Evolutionary conservation across 495 filamentous ascomycete species (phyloP).

Genomic region (Tuber brumale): DNA sequence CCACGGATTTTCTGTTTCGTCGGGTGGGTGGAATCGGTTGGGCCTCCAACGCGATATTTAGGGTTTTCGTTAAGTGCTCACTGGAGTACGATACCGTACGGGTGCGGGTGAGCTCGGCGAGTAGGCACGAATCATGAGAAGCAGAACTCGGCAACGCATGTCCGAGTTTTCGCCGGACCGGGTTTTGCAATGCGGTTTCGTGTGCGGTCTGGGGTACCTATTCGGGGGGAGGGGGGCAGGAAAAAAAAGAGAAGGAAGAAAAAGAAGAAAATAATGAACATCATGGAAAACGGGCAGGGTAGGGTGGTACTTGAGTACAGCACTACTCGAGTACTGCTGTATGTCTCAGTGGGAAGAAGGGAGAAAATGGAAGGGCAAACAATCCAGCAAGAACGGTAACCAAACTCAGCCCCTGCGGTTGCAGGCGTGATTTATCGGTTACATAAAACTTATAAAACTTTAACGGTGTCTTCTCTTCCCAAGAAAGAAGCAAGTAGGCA

Average conservation of each 20-base stretch:
- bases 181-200: neutral
- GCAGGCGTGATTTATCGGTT: neutral
- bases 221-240: neutral
- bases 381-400: neutral
- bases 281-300: neutral
- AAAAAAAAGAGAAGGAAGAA: neutral
- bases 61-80: neutral
- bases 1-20: neutral
- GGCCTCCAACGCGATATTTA: neutral
- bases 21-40: neutral
- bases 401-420: neutral
- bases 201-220: neutral
- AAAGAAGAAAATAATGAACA: neutral
- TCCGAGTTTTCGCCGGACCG: neutral
- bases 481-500: neutral
- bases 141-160: neutral
- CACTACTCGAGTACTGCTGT: neutral
- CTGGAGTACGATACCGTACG: neutral
- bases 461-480: neutral
- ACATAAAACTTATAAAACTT: conserved; percentile 3
- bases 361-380: neutral
- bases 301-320: neutral
- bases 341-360: neutral
- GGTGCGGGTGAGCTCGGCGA: neutral
- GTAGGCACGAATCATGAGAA: neutral